Conservation (phyloP, 306 rosid genomes). For the Cucurbita argyrosperma region DNA sequence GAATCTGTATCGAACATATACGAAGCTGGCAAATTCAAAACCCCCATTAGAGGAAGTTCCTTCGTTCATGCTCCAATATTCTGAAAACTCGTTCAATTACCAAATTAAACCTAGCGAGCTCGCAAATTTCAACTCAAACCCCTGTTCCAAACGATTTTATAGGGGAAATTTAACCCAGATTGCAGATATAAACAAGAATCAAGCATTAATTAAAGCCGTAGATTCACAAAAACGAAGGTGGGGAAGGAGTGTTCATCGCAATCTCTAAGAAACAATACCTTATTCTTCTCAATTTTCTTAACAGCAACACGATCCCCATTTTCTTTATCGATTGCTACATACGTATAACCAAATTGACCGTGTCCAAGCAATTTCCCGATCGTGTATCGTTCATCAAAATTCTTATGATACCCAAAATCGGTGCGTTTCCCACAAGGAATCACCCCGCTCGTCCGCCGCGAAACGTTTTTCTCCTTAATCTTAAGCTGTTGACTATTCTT, state of each 20-base stretch:
- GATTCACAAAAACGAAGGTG: neutral
- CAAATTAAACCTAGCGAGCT: neutral
- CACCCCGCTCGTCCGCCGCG: conserved; percentile 24
- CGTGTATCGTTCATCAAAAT: conserved; percentile 44
- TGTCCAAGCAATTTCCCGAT: conserved; percentile 90
- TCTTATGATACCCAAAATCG: conserved; percentile 80
- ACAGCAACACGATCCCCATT: conserved; percentile 97
- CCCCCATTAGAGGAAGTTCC: neutral
- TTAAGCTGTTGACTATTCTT: conserved; percentile 17
- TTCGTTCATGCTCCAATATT: neutral
- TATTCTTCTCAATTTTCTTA: conserved; percentile 72
- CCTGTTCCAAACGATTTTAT: neutral
- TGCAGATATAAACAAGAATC: neutral
- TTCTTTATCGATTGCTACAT: conserved; percentile 56
- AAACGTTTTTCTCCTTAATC: conserved; percentile 15
- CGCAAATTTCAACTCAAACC: neutral
- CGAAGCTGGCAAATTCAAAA: conserved; percentile 3
- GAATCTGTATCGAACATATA: neutral
- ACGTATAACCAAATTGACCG: conserved; percentile 94
- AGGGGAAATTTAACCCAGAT: neutral
- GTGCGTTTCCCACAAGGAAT: conserved; percentile 86
- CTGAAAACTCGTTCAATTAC: neutral
- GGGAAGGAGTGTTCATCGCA: neutral
- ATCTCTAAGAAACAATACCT: conserved; percentile 37
- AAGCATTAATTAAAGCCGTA: neutral